phyloP scores from a whole-genome alignment of 1,139 yeast species.

The Debaryomyces udenii region DNA sequence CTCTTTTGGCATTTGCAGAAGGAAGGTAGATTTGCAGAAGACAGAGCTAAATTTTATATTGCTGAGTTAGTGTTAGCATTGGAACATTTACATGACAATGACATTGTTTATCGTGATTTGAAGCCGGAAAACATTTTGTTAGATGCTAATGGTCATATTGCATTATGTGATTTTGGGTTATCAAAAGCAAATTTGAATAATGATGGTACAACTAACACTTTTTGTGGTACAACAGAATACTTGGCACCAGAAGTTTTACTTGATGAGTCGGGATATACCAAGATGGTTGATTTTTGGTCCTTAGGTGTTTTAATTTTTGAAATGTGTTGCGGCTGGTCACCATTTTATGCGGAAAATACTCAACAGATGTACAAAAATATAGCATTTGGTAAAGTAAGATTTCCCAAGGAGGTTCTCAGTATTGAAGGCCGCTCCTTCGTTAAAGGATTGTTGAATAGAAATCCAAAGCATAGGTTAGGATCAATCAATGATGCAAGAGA shows the following conservation, averaged over 20 bases:
- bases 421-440: slow-evolving; percentile 93
- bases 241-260: slow-evolving; percentile 79
- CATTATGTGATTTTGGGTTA: slow-evolving; percentile 93
- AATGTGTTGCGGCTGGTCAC: slow-evolving; percentile 99
- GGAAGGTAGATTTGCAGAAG: slow-evolving; percentile 91
- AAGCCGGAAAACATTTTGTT: slow-evolving; percentile 92
- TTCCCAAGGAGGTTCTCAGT: slow-evolving; percentile 92
- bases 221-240: slow-evolving; percentile 96
- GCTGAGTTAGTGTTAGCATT: slow-evolving; percentile 92
- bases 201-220: slow-evolving; percentile 93
- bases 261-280: slow-evolving; percentile 83
- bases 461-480: slow-evolving; percentile 93
- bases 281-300: slow-evolving; percentile 89
- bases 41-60: slow-evolving; percentile 91
- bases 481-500: slow-evolving; percentile 91
- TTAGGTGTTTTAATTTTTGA: slow-evolving; percentile 80
- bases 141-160: slow-evolving; percentile 97
- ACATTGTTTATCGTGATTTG: slow-evolving; percentile 90
- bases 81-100: slow-evolving; percentile 90
- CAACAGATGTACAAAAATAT: slow-evolving; percentile 98
- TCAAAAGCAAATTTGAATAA: slow-evolving; percentile 88
- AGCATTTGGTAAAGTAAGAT: slow-evolving; percentile 96
- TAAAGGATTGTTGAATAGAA: slow-evolving; percentile 89
- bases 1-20: slow-evolving; percentile 96
- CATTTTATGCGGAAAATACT: slow-evolving; percentile 94